phyloP scores from a whole-genome alignment of 768 basidiomycete genomes.

The Russula emetica region DNA sequence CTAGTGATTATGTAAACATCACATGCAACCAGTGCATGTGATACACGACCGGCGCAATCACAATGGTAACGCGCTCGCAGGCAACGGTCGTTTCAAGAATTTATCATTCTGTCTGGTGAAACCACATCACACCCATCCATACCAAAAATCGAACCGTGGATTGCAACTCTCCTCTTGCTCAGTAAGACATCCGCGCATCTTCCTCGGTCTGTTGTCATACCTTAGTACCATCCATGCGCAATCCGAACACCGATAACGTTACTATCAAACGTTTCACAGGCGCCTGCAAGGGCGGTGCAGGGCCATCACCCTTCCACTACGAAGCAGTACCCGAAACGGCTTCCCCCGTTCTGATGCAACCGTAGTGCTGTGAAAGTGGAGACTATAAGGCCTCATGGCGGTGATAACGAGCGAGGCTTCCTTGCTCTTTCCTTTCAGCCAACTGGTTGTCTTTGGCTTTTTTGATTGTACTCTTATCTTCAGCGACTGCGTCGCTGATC shows the following conservation, averaged over 20 bases:
- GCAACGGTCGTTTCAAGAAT: neutral
- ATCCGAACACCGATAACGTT: neutral
- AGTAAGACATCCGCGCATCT: neutral
- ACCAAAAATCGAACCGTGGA: neutral
- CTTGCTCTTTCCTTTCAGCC: neutral
- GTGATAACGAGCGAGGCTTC: neutral
- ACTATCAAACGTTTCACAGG: conserved; percentile 6
- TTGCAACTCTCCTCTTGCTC: neutral
- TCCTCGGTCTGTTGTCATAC: neutral
- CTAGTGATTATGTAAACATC: conserved; percentile 9
- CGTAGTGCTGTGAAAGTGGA: neutral
- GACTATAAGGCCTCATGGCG: conserved; percentile 14
- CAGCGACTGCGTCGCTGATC: conserved; percentile 12
- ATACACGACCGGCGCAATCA: conserved; percentile 15
- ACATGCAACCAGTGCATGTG: neutral
- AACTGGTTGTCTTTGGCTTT: neutral
- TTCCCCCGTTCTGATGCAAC: conserved; percentile 4
- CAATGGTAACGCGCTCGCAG: neutral
- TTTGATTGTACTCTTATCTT: neutral
- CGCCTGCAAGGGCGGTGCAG: neutral
- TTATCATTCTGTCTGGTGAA: neutral
- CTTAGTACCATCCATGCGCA: neutral
- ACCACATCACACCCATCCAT: neutral
- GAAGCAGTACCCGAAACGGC: neutral
- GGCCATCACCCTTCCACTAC: neutral